Conservation (phyloP, 306 rosid species). For the Heteromeles arbutifolia region DNA sequence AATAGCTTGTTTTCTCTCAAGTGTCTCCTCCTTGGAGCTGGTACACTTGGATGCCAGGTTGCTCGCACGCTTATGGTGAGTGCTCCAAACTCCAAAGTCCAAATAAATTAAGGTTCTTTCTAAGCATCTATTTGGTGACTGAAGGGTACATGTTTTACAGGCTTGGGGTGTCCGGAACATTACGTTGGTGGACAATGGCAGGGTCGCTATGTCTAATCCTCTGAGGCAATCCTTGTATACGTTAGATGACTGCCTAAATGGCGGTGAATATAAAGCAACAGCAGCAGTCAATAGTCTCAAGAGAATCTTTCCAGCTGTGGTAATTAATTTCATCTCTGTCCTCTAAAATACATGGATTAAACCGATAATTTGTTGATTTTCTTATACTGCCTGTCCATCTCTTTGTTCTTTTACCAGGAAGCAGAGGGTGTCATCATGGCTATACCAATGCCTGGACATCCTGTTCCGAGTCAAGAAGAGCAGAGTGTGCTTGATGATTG, state of each 20-base stretch:
- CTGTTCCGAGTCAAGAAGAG: slow-evolving; percentile 61
- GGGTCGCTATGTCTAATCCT: slow-evolving; percentile 97
- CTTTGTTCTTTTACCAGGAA: slow-evolving; percentile 44
- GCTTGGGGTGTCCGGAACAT: slow-evolving; percentile 97
- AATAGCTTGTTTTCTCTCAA: slow-evolving; percentile 62
- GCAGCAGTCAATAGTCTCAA: slow-evolving; percentile 85
- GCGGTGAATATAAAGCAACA: slow-evolving; percentile 74
- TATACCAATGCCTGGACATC: slow-evolving; percentile 99
- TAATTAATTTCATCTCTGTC: slow-evolving; percentile 27
- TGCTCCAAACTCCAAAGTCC: slow-evolving; percentile 3
- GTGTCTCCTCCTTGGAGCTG: slow-evolving; percentile 97
- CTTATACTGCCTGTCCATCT: slow-evolving; percentile 8
- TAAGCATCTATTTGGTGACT: slow-evolving; percentile 2
- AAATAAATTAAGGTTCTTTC: not conserved
- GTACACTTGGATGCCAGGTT: slow-evolving; percentile 99
- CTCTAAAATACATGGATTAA: slow-evolving; percentile 2
- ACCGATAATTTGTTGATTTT: not conserved
- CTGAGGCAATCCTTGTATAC: slow-evolving; percentile 96
- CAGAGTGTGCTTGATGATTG: slow-evolving; percentile 62
- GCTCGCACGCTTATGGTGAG: slow-evolving; percentile 98
- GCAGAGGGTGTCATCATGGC: slow-evolving; percentile 87
- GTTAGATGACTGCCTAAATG: slow-evolving; percentile 83
- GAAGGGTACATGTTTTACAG: slow-evolving; percentile 34
- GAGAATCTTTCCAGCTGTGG: slow-evolving; percentile 91
- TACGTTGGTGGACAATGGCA: slow-evolving; percentile 82